Evolutionary conservation across 2,329 filamentous ascomycete genomes (phyloP), one percentile per base, ranked within the genome.

Genomic region (Paecilomyces sp.): DNA sequence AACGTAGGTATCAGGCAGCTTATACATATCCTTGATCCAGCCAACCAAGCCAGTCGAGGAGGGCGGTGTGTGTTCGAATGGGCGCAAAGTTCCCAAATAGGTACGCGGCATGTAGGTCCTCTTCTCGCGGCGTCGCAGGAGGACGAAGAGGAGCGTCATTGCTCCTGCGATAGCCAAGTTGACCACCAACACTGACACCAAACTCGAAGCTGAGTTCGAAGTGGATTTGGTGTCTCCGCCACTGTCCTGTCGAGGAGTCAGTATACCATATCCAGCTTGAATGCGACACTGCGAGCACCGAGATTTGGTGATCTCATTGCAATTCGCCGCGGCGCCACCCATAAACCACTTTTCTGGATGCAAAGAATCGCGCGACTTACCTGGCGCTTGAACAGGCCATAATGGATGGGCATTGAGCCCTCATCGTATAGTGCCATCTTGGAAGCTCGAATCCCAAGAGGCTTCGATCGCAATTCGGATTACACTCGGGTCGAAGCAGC

Each of bases 1-100:
- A 28, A 92, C 85, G 69, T 90, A 91, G 50, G 87, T 86, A 71
- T 97, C 92, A 3, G 83, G 80, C 22, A 86, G 74, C 66, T 82
- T 83, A 77, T 85, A 88, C 75, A 91, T 89, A 12, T 82, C 78
- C 9, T 76, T 75, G 60, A 91, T 74, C 89, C 89, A 92, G 66
- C 88, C 84, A 67, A 89, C 77, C 54, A 86, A 71, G 58, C 88
- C 87, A 28, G 71, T 79, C 2, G 87, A 85, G 0, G 88, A 78
- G 1, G 78, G 70, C 24, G 85, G 85, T 12, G 83, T 84, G 34
- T 86, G 84, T 62, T 86, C 79, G 67, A 74, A 70, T 41, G 80
- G 73, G 13, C 80, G 78, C 62, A 87, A 68, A 15, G 79, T 75
- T 2, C 81, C 80, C 47, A 84, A 72, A 64, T 83, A 84, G 24